Evolutionary conservation across 23 red algal species (phyloP), one percentile per base, ranked within the genome.

Genomic region (Gracilaria caudata): DNA sequence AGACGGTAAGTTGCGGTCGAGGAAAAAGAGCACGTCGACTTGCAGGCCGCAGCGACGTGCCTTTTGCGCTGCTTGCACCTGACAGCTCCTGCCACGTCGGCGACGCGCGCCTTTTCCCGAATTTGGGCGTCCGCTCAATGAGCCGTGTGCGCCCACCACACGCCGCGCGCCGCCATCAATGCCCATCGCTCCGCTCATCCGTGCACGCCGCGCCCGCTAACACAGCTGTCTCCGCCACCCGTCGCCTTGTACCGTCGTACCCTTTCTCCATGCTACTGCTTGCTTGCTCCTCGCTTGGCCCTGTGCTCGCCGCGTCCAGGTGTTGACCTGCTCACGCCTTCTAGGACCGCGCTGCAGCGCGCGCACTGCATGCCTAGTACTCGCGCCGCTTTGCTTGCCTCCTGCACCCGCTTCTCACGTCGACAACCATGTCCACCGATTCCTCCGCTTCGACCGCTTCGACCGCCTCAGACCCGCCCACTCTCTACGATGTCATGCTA

Each of bases 401-500:
- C 14, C 49, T 9, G 19, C 49, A 16, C 13, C 6, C 49, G 49
- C 9, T 28, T 28, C 2, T 60, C 21, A 60, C 11, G 2, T 17
- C 68, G 9, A 7, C 21, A 14, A 38, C 37, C 30, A 74, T 74
- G 37, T 47, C 68, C 37, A 41, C 68, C 68, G n/a, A 41, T 74
- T 74, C 68, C 68, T 74, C 32, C n/a, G 38, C 68, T 24, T 74
- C 68, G 20, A 17, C 32, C n/a, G 38, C 68, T 24, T 74, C 68
- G 20, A 17, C 26, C 9, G 30, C 2, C 14, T 7, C 30, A 79
- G 16, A 33, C 19, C 17, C 23, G 21, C 61, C 58, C 33, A 92
- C 77, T 59, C 32, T 92, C 2, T 92, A 92, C 88, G 90, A 93
- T 80, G 20, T 84, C 6, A 36, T 93, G 79, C 68, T 93, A 17